Evolutionary conservation across 805 yeast species (phyloP).

Genomic region (Naumovozyma dairenensis): DNA sequence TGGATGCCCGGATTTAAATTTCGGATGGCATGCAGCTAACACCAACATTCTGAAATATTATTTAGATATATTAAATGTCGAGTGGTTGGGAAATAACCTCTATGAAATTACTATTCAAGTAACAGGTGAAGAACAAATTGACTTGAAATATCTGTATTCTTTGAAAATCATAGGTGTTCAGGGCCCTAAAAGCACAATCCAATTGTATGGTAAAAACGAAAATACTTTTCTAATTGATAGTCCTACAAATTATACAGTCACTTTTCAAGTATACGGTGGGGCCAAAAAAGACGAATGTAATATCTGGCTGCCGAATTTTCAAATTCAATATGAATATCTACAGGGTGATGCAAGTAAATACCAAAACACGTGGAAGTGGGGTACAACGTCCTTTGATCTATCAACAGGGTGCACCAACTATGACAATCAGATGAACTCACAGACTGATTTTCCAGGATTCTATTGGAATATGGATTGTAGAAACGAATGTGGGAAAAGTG

Average conservation of each 20-base stretch:
- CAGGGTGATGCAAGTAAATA: slow-evolving; percentile 7
- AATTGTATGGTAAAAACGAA: slow-evolving; percentile 13
- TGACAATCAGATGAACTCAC: slow-evolving; percentile 14
- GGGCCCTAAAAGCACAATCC: slow-evolving; percentile 11
- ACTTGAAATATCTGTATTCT: slow-evolving; percentile 9
- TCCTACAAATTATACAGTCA: slow-evolving; percentile 17
- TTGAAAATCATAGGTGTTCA: slow-evolving; percentile 11
- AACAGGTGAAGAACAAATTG: slow-evolving; percentile 9
- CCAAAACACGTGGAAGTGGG: slow-evolving; percentile 11
- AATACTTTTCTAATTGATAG: slow-evolving; percentile 5
- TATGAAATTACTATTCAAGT: slow-evolving; percentile 17
- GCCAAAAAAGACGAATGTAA: slow-evolving; percentile 3
- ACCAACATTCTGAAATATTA: slow-evolving; percentile 8
- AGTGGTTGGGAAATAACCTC: slow-evolving; percentile 6
- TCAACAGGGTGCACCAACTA: slow-evolving; percentile 13
- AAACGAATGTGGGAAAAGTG: background rate
- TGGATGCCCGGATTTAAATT: slow-evolving; percentile 15
- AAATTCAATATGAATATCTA: slow-evolving; percentile 13
- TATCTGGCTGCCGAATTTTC: slow-evolving; percentile 16
- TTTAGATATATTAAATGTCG: slow-evolving; percentile 8
- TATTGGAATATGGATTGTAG: slow-evolving; percentile 7
- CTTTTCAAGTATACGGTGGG: slow-evolving; percentile 11
- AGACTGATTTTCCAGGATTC: slow-evolving; percentile 15
- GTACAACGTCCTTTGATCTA: slow-evolving; percentile 11
- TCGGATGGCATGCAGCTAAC: slow-evolving; percentile 5